phyloP scores from a whole-genome alignment of 2,329 filamentous ascomycete genomes.

The Fusarium poae region DNA sequence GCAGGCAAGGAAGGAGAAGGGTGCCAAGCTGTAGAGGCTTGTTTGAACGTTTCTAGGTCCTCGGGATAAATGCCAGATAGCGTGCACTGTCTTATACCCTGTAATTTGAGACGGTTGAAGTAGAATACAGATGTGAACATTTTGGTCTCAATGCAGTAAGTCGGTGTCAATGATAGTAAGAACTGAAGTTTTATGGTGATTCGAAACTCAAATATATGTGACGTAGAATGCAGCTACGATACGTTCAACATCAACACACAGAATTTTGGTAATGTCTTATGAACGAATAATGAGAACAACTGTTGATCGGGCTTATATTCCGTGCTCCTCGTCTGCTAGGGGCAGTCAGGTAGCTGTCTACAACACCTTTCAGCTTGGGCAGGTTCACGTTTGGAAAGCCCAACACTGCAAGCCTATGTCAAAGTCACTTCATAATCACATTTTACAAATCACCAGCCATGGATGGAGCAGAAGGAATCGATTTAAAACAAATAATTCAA shows the following conservation, averaged over 20 bases:
- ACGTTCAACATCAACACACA: neutral
- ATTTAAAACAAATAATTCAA: conserved; percentile 45
- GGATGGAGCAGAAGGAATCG: conserved; percentile 21
- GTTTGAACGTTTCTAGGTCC: neutral
- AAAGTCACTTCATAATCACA: neutral
- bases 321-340: too few relatives aligned
- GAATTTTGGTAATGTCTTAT: too few relatives aligned
- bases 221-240: neutral
- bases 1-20: conserved; percentile 72
- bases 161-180: neutral
- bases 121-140: neutral
- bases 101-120: neutral
- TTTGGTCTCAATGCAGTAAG: neutral
- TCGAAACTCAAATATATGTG: neutral
- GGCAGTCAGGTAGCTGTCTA: neutral
- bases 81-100: neutral
- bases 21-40: conserved; percentile 72
- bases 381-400: neutral
- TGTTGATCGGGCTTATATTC: neutral
- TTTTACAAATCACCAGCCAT: neutral
- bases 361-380: too few relatives aligned
- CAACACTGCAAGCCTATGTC: neutral
- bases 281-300: neutral
- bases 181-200: neutral
- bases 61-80: neutral